A percentile compares a stretch with the other conserved stretches of the same genome.
These are phyloP conservation scores for Asterochloris sp. DNA, from an alignment of 139 green algal species.

Conservation along the genomic window DNA sequence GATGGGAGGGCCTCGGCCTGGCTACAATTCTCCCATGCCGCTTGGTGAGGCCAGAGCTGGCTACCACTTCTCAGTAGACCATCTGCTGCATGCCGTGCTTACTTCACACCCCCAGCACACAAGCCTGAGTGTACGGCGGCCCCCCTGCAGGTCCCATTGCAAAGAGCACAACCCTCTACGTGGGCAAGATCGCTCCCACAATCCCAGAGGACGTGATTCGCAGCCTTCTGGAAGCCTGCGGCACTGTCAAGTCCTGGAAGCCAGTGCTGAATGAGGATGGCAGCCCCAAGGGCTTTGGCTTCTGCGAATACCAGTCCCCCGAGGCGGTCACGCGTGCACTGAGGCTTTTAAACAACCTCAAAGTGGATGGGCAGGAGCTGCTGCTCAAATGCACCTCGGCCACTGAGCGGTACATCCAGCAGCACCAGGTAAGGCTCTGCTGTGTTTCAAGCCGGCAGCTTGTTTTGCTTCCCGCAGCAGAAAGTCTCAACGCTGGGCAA, in stretches of 20 bases:
- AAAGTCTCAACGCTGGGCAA: conserved; percentile 31
- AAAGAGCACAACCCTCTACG: conserved; percentile 73
- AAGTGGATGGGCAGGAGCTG: conserved; percentile 81
- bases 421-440: conserved; percentile 30
- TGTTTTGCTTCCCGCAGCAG: not conserved
- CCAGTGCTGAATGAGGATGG: conserved; percentile 73
- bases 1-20: not conserved
- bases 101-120: not conserved
- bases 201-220: conserved; percentile 62
- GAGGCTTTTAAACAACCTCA: conserved; percentile 58
- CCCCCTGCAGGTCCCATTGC: not conserved
- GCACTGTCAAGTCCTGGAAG: conserved; percentile 83
- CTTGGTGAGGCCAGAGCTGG: not conserved
- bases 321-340: conserved; percentile 70
- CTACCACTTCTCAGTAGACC: too few species aligned
- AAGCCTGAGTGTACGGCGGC: not conserved
- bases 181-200: conserved; percentile 84
- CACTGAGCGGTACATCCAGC: conserved; percentile 59
- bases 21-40: not conserved
- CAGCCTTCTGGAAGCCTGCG: conserved; percentile 80
- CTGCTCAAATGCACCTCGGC: conserved; percentile 79
- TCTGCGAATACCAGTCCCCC: conserved; percentile 81
- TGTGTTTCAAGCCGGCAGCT: conserved; percentile 14
- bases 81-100: not conserved
- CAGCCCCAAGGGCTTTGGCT: conserved; percentile 86